phyloP scores from a whole-genome alignment of 179 eudicot species.

The Heliamphora pulchella region DNA sequence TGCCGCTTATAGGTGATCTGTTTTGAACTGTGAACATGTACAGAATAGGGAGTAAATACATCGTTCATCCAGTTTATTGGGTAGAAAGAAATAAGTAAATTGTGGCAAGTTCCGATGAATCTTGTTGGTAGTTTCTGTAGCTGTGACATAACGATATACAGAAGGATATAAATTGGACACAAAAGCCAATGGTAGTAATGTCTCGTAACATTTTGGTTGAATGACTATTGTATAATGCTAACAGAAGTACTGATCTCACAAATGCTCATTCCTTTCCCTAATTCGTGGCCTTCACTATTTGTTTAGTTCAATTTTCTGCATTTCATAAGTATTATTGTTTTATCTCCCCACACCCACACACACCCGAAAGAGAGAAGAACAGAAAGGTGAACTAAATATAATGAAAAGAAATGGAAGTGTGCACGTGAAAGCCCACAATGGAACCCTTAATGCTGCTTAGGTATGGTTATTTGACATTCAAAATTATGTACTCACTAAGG shows the following conservation, averaged over 20 bases:
- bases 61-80: neutral
- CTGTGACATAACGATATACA: no score
- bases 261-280: neutral
- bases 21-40: neutral
- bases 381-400: no score
- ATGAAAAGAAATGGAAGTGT: no score
- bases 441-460: no score
- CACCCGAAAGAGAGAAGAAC: no score
- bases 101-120: neutral
- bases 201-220: no score
- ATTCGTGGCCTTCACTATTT: neutral
- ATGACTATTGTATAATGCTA: neutral
- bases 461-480: neutral
- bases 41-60: neutral
- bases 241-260: neutral
- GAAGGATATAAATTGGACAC: neutral
- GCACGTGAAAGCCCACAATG: no score
- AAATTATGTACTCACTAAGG: neutral
- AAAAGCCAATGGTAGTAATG: neutral
- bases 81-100: neutral
- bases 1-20: neutral
- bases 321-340: neutral
- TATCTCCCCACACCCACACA: no score
- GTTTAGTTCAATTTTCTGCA: neutral
- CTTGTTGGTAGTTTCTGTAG: neutral